Percentiles rank a stretch among this genome's conserved stretches.
Evolutionary conservation across 2,329 filamentous ascomycete species (phyloP).

Genomic region (Tolypocladium inflatum): DNA sequence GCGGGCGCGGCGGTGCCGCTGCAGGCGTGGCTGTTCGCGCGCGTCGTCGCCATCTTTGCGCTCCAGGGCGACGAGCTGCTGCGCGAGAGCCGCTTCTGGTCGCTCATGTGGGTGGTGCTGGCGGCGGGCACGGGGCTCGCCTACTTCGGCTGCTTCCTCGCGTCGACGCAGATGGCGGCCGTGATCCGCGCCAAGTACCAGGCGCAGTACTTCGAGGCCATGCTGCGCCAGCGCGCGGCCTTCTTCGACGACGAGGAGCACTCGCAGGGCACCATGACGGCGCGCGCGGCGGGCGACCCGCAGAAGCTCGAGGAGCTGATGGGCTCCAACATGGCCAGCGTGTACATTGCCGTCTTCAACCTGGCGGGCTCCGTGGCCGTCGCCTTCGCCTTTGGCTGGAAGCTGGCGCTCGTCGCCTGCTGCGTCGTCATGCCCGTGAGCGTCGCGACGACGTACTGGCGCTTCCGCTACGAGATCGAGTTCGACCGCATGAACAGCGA

Average conservation of each 20-base stretch:
- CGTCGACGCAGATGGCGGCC: conserved; percentile 35
- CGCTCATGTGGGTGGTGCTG: conserved; percentile 54
- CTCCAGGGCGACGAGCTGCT: conserved; percentile 17
- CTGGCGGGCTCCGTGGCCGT: conserved; percentile 56
- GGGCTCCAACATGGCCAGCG: conserved; percentile 53
- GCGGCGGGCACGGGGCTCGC: conserved; percentile 41
- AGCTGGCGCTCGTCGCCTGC: conserved; percentile 57
- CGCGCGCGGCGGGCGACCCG: conserved; percentile 45
- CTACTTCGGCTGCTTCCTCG: conserved; percentile 34
- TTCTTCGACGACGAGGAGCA: conserved; percentile 55
- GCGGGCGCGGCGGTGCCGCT: conserved; percentile 36
- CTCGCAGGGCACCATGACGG: conserved; percentile 49
- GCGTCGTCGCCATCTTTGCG: conserved; percentile 43
- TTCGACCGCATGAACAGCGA: conserved; percentile 60
- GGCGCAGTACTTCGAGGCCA: conserved; percentile 49
- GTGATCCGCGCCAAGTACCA: conserved; percentile 44
- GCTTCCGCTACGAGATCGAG: conserved; percentile 49
- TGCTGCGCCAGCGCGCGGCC: conserved; percentile 46
- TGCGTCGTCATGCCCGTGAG: conserved; percentile 49
- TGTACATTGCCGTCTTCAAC: conserved; percentile 54
- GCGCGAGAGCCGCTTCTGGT: conserved; percentile 48
- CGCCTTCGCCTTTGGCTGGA: conserved; percentile 67
- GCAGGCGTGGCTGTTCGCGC: conserved; percentile 46
- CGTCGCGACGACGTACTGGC: conserved; percentile 37
- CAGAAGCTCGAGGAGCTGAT: conserved; percentile 53